Percentiles rank a stretch among this genome's conserved stretches.
Conservation (phyloP, 2,329 filamentous ascomycete genomes). For the Cladosporium phlei region DNA sequence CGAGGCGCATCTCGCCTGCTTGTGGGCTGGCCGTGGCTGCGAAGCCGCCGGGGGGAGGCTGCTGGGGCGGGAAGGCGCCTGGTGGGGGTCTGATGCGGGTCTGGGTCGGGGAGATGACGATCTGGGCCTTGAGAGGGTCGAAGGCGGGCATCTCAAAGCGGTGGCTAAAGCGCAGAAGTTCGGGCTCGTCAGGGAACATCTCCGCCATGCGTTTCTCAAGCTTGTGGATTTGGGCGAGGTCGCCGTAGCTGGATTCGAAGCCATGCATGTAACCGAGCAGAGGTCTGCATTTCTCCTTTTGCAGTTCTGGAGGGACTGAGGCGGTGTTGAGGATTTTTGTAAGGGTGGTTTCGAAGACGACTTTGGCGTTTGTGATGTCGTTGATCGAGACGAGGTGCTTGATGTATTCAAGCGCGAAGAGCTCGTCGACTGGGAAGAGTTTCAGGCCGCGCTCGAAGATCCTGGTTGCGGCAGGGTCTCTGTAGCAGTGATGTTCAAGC, state of each 20-base stretch:
- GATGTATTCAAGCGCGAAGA: slow-evolving; percentile 90
- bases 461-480: slow-evolving; percentile 84
- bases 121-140: slow-evolving; percentile 73
- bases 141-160: slow-evolving; percentile 68
- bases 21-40: slow-evolving; percentile 9
- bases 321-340: slow-evolving; percentile 62
- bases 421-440: slow-evolving; percentile 88
- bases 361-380: slow-evolving; percentile 84
- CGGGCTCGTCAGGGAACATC: slow-evolving; percentile 84
- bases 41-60: slow-evolving; percentile 3
- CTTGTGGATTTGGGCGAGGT: slow-evolving; percentile 83
- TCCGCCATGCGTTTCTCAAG: slow-evolving; percentile 90
- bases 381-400: slow-evolving; percentile 91
- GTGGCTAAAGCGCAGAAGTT: slow-evolving; percentile 67
- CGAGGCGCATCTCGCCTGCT: slow-evolving; percentile 25
- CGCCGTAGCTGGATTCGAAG: slow-evolving; percentile 91
- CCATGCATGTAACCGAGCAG: slow-evolving; percentile 91
- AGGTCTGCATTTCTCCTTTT: slow-evolving; percentile 63
- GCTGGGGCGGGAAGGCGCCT: slow-evolving; percentile 5
- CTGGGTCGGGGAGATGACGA: slow-evolving; percentile 80
- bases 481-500: slow-evolving; percentile 93
- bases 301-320: slow-evolving; percentile 52
- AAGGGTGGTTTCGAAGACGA: slow-evolving; percentile 92
- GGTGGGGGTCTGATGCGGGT: slow-evolving; percentile 48
- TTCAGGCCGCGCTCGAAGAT: slow-evolving; percentile 94